Evolutionary conservation across 257 asterid species (phyloP).

Genomic region (Apocynum venetum): DNA sequence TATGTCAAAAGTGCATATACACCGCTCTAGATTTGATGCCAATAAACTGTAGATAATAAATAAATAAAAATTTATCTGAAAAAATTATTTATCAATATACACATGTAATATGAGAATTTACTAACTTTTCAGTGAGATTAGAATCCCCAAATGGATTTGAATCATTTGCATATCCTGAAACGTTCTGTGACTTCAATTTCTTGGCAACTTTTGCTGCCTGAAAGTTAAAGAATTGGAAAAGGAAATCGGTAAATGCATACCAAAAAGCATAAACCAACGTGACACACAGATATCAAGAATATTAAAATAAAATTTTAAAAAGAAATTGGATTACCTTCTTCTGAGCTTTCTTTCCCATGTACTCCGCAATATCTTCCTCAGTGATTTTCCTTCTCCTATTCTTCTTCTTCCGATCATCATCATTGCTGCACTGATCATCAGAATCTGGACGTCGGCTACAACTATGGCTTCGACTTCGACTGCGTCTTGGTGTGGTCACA

Average conservation of each 20-base stretch:
- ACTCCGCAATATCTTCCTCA: conserved; percentile 59
- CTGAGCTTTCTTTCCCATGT: conserved; percentile 65
- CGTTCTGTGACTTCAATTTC: conserved; percentile 59
- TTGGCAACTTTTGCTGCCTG: conserved; percentile 75
- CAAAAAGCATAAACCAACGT: background rate
- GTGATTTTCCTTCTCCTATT: conserved; percentile 47
- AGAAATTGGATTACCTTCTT: conserved; percentile 33
- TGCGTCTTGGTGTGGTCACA: conserved; percentile 10
- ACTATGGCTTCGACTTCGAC: conserved; percentile 21
- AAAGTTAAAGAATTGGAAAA: background rate
- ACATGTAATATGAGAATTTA: background rate
- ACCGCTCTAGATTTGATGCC: background rate
- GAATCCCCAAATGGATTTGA: conserved; percentile 97
- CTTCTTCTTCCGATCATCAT: conserved; percentile 26
- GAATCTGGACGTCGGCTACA: conserved; percentile 18
- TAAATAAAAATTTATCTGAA: background rate
- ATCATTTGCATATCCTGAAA: conserved; percentile 80
- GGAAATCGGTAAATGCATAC: background rate
- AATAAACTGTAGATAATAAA: background rate
- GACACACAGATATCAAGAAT: background rate
- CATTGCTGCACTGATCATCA: conserved; percentile 22
- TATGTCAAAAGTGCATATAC: background rate
- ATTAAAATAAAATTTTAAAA: background rate
- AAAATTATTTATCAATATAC: background rate
- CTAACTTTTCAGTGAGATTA: conserved; percentile 68